Conservation (phyloP, 1,284 basidiomycete genomes). For the Moniliella sp. region DNA sequence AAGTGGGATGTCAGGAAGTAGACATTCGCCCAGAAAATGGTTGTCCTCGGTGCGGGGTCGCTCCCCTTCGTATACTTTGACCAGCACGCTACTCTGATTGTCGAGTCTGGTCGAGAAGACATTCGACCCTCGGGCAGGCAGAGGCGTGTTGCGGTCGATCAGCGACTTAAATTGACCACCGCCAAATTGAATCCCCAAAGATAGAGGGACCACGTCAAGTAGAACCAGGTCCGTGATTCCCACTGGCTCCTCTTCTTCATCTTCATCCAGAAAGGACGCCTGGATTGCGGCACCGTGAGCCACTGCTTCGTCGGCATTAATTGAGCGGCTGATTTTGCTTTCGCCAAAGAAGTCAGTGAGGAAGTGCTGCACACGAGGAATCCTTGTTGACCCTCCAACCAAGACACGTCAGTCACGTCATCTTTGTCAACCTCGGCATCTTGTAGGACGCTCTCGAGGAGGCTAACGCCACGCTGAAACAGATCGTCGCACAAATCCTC, state of each 20-base stretch:
- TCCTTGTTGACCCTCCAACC: conserved; percentile 92
- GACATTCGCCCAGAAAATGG: too few relatives aligned
- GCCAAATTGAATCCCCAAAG: conserved; percentile 84
- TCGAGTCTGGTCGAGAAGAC: conserved; percentile 79
- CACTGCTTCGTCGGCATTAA: conserved; percentile 88
- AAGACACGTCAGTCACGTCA: conserved; percentile 92
- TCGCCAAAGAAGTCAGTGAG: conserved; percentile 81
- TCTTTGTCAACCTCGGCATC: conserved; percentile 78
- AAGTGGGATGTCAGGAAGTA: too few relatives aligned
- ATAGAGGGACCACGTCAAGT: conserved; percentile 81
- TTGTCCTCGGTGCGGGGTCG: conserved; percentile 91
- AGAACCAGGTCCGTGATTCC: conserved; percentile 89
- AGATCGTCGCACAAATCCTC: conserved; percentile 63
- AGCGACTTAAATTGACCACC: conserved; percentile 83
- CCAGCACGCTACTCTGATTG: conserved; percentile 59
- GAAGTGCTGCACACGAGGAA: conserved; percentile 81
- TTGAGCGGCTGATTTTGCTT: conserved; percentile 84
- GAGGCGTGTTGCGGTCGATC: conserved; percentile 81
- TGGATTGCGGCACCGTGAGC: conserved; percentile 79
- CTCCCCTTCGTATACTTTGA: conserved; percentile 85
- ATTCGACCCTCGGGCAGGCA: conserved; percentile 97
- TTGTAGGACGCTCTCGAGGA: conserved; percentile 78
- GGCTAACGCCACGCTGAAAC: conserved; percentile 74
- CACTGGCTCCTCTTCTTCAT: too few relatives aligned
- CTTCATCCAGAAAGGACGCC: conserved; percentile 80